Conservation (phyloP, 352 stramenopile genomes). For the Phytopythium helicoides region DNA sequence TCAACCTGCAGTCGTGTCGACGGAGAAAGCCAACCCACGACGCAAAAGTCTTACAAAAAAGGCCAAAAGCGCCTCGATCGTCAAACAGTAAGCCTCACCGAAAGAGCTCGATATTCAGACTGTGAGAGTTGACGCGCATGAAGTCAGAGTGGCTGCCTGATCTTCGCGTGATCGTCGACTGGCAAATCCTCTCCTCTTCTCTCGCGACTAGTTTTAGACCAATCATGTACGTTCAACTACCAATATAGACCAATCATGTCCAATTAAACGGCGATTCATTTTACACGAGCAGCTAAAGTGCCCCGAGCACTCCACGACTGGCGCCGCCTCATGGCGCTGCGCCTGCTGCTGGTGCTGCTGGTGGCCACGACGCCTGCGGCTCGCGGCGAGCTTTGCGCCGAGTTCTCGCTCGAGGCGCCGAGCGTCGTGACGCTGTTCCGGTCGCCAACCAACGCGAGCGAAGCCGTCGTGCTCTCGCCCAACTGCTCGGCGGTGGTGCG, state of each 20-base stretch:
- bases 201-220: too few relatives aligned
- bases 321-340: background rate
- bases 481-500: constrained; percentile 11
- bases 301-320: background rate
- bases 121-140: background rate
- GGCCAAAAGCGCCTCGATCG: background rate
- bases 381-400: background rate
- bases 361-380: too few relatives aligned
- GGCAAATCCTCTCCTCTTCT: too few relatives aligned
- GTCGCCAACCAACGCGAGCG: constrained; percentile 11
- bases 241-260: too few relatives aligned
- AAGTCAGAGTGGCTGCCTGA: too few relatives aligned
- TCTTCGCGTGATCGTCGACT: too few relatives aligned
- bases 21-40: background rate
- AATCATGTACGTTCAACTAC: too few relatives aligned
- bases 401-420: constrained; percentile 1
- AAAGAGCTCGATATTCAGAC: background rate
- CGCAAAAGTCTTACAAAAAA: background rate
- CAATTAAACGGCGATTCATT: too few relatives aligned
- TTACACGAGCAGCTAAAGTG: background rate
- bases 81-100: background rate
- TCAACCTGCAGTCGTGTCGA: background rate
- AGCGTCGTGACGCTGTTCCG: constrained; percentile 18
- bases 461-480: constrained; percentile 17
- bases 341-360: constrained; percentile 1